Evolutionary conservation across 2,329 filamentous ascomycete species (phyloP), one percentile per base, ranked within the genome.

Genomic region (Aspergillus ochraceoroseus): DNA sequence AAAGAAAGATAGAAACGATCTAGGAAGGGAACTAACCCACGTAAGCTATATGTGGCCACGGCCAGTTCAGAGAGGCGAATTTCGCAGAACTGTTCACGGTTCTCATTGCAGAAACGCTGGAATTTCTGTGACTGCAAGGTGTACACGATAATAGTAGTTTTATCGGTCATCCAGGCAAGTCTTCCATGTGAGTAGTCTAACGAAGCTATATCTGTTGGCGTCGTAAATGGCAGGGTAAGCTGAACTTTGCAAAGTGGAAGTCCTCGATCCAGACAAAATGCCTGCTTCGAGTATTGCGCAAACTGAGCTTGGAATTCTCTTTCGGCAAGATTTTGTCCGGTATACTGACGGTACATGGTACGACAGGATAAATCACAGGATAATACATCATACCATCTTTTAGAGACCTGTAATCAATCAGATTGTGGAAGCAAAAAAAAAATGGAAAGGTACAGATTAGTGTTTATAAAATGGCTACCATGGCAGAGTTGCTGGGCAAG

Each of bases 361-460:
- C 38, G 31, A 28, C 53, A 55, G 19, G 57, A 44, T 2, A 36
- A 12, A 5, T 45, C 37, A 0, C 56, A 59, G n/a, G 59, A 59
- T 8, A 65, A 44, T 9, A 64, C 14, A 15, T 43, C 32, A 8
- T 49, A 40, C 64, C 64, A 66, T 40, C 47, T 48, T 45, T 44
- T 59, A 8, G 61, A 65, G 32, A 66, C 62, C 61, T 64, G 32
- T n/a, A n/a, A n/a, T n/a, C n/a, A n/a, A n/a, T n/a, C n/a, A n/a
- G n/a, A n/a, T n/a, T n/a, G n/a, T n/a, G n/a, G n/a, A n/a, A n/a
- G n/a, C n/a, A n/a, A n/a, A n/a, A n/a, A n/a, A n/a, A n/a, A n/a
- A n/a, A n/a, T n/a, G n/a, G n/a, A n/a, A n/a, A n/a, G n/a, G n/a
- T n/a, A n/a, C n/a, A n/a, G n/a, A n/a, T n/a, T n/a, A n/a, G n/a